Base-by-base conservation (phyloP, 1,284 basidiomycete genomes). In the Mycosarcoma maydis region DNA sequence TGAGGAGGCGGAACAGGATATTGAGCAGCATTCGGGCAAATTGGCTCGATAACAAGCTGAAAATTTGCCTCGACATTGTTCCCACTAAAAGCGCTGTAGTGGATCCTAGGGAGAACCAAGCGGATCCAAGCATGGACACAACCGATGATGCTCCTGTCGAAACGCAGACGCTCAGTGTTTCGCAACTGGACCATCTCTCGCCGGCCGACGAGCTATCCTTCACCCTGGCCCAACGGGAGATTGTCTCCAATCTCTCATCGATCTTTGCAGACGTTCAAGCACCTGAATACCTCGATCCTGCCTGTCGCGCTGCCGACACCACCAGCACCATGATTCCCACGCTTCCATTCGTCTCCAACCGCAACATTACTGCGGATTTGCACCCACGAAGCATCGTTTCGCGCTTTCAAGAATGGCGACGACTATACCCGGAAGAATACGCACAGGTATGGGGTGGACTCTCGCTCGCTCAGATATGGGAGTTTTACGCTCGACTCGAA, bases 361-460 rank as follows among this genome's bases (percentile, higher is more conserved):
- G 7, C 27, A 7, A 6, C 7, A 29, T 13, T 29, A 29, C 27
- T 29, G 13, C 27, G 27, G 27, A 37, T 16, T n/a, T 65, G 13
- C 73, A 77, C 27, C 72, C 75, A 4, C 48, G 54, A 1, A 68
- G 70, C 26, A 40, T 81, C 8, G 72, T 74, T 23, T 38, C 62
- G 11, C 71, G 79, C 2, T 80, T 81, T 39, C 24, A 44, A 10
- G 59, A 62, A 3, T 80, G 74, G 72, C 72, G 78, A 1, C 36
- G 40, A 4, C 50, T 37, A 14, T 80, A 74, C 27, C 56, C 67
- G 3, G 57, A 66, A 11, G 76, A 80, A 40, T 80, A 80, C 50
- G 45, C 60, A 3, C 52, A 72, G 36, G 61, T 75, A 2, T 80
- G 78, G 78, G 79, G 78, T 24, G 75, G 78, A 2, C 58, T 80